Conservation (phyloP, 495 filamentous ascomycete species). For the Lasiosphaeria ovina region DNA sequence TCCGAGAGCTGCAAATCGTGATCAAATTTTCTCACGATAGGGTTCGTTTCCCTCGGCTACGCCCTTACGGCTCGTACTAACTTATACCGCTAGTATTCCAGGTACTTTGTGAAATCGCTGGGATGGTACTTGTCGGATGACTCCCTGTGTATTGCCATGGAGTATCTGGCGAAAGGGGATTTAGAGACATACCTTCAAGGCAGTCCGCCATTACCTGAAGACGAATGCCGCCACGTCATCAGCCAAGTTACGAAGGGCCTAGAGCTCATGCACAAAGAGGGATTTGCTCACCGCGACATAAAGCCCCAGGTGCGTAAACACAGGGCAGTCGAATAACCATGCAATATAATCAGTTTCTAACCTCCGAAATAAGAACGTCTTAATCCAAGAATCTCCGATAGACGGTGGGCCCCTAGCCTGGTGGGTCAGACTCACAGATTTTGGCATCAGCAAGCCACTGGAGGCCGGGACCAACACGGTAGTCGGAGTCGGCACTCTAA, state of each 20-base stretch:
- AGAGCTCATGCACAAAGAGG: not conserved
- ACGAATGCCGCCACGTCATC: not conserved
- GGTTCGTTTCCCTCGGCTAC: not conserved
- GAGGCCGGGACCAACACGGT: not conserved
- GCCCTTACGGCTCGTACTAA: not conserved
- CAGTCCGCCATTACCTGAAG: not conserved
- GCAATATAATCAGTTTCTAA: not conserved
- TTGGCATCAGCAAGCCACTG: not conserved
- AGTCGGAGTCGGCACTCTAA: not conserved
- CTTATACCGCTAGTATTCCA: not conserved
- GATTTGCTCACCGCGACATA: not conserved
- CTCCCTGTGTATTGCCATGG: not conserved
- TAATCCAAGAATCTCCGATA: not conserved
- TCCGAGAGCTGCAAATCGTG: not conserved
- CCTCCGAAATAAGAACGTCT: not conserved
- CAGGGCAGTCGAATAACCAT: not conserved
- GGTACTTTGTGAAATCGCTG: not conserved
- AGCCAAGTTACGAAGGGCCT: not conserved
- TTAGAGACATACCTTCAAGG: not conserved
- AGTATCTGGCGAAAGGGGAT: not conserved
- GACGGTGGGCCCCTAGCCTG: not conserved
- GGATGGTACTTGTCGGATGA: not conserved
- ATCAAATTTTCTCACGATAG: not conserved
- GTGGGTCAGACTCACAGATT: constrained; percentile 1
- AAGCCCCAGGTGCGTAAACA: not conserved